Evolutionary conservation across 2,329 filamentous ascomycete species (phyloP).

Genomic region (Fusarium sp.): DNA sequence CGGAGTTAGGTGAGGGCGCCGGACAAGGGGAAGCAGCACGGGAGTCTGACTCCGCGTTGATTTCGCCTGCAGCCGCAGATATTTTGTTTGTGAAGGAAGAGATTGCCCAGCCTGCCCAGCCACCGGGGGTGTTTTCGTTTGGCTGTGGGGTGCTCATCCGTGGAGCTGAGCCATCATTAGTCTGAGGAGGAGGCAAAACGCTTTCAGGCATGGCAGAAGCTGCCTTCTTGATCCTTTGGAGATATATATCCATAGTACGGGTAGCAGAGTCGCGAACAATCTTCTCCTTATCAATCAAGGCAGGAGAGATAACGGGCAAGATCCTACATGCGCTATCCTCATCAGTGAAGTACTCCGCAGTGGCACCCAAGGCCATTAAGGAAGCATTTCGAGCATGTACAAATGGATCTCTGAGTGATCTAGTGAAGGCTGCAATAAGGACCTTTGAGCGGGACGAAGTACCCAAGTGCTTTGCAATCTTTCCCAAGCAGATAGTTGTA

Average conservation of each 20-base stretch:
- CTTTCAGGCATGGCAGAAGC: slow-evolving; percentile 82
- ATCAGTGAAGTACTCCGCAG: slow-evolving; percentile 84
- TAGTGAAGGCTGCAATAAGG: slow-evolving; percentile 88
- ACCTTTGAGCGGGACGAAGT: slow-evolving; percentile 85
- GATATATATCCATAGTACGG: slow-evolving; percentile 87
- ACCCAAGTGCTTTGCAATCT: slow-evolving; percentile 91
- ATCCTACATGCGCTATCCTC: slow-evolving; percentile 89
- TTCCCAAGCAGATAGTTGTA: slow-evolving; percentile 96
- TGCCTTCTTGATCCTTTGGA: slow-evolving; percentile 83
- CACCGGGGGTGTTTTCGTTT: slow-evolving; percentile 55
- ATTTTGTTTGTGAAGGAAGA: slow-evolving; percentile 98
- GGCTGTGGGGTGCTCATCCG: slow-evolving; percentile 83
- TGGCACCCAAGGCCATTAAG: slow-evolving; percentile 85
- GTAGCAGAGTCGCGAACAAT: slow-evolving; percentile 89
- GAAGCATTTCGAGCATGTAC: slow-evolving; percentile 92
- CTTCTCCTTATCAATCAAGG: slow-evolving; percentile 94
- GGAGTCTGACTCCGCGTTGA: slow-evolving; percentile 67
- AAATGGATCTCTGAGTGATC: slow-evolving; percentile 91
- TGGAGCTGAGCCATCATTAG: slow-evolving; percentile 64
- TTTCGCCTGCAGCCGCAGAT: slow-evolving; percentile 84
- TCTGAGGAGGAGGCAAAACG: slow-evolving; percentile 71
- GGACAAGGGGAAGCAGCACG: slow-evolving; percentile 54
- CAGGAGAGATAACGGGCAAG: slow-evolving; percentile 83
- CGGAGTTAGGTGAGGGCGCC: slow-evolving; percentile 51
- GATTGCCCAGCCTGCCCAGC: slow-evolving; percentile 98